Evolutionary conservation across 208 protist species (phyloP).

Genomic region (Jaenimonas drosophilae): DNA sequence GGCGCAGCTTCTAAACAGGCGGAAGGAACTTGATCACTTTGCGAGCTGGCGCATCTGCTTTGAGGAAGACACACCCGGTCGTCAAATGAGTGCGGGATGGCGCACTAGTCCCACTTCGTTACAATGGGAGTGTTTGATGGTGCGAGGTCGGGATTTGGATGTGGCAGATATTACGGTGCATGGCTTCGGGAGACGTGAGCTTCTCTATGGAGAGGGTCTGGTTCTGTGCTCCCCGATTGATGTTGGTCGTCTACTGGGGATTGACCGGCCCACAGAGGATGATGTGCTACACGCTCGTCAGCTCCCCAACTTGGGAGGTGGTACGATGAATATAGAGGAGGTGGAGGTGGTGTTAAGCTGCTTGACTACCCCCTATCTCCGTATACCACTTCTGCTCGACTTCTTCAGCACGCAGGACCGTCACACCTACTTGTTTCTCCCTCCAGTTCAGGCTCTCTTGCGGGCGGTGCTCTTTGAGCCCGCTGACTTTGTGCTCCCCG

Average conservation of each 20-base stretch:
- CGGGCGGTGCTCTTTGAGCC: slow-evolving; percentile 89
- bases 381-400: slow-evolving; percentile 72
- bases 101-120: slow-evolving; percentile 31
- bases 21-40: slow-evolving; percentile 44
- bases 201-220: slow-evolving; percentile 65
- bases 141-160: slow-evolving; percentile 70
- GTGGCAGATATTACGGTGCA: slow-evolving; percentile 66
- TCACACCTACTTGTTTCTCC: slow-evolving; percentile 58
- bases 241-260: slow-evolving; percentile 34
- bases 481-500: slow-evolving; percentile 38
- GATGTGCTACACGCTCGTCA: slow-evolving; percentile 72
- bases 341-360: slow-evolving; percentile 77
- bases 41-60: slow-evolving; percentile 73
- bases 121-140: slow-evolving; percentile 61
- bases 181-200: slow-evolving; percentile 66
- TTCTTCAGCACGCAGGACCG: slow-evolving; percentile 86
- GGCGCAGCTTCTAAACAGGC: slow-evolving; percentile 43
- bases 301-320: slow-evolving; percentile 71
- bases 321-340: slow-evolving; percentile 54
- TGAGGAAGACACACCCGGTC: slow-evolving; percentile 58
- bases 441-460: slow-evolving; percentile 57
- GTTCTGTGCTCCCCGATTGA: slow-evolving; percentile 65
- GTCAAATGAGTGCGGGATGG: slow-evolving; percentile 69
- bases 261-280: slow-evolving; percentile 67
- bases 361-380: slow-evolving; percentile 80